Percentiles rank a stretch among this genome's conserved stretches.
Conservation (phyloP, 1,284 basidiomycete genomes). For the Leccinum subrobustum region DNA sequence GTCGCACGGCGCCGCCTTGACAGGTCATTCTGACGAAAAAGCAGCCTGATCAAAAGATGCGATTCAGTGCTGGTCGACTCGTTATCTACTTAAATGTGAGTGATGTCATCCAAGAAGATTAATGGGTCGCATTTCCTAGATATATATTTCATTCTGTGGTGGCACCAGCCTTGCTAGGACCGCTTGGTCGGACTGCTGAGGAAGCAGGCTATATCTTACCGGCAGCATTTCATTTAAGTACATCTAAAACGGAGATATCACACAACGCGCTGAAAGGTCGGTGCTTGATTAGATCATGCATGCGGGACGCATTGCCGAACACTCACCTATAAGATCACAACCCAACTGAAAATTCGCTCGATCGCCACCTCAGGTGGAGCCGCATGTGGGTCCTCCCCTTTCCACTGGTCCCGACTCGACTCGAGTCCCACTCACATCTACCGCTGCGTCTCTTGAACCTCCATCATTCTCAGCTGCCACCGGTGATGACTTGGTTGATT, state of each 20-base stretch:
- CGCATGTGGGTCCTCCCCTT: constrained; percentile 6
- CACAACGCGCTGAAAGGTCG: constrained; percentile 4
- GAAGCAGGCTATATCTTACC: not conserved
- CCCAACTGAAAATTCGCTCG: constrained; percentile 2
- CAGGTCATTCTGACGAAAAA: not conserved
- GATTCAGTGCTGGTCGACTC: not conserved
- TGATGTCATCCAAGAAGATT: constrained; percentile 11
- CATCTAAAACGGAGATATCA: constrained; percentile 10
- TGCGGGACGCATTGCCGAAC: not conserved
- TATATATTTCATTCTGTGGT: constrained; percentile 7
- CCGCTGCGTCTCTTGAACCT: constrained; percentile 1
- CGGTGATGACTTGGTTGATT: constrained; percentile 10
- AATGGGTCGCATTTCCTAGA: constrained; percentile 1
- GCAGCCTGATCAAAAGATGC: not conserved
- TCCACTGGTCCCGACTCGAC: constrained; percentile 4
- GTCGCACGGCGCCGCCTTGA: not conserved
- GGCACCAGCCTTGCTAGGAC: constrained; percentile 1
- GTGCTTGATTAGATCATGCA: constrained; percentile 9
- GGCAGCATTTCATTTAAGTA: constrained; percentile 4
- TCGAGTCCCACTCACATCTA: constrained; percentile 2
- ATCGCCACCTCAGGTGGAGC: constrained; percentile 16
- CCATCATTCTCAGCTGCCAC: constrained; percentile 12
- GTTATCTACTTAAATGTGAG: constrained; percentile 6
- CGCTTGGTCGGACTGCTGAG: not conserved
- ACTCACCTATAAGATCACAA: constrained; percentile 15